phyloP scores from a whole-genome alignment of 2,329 filamentous ascomycete species.

The Nemania bipapillata region DNA sequence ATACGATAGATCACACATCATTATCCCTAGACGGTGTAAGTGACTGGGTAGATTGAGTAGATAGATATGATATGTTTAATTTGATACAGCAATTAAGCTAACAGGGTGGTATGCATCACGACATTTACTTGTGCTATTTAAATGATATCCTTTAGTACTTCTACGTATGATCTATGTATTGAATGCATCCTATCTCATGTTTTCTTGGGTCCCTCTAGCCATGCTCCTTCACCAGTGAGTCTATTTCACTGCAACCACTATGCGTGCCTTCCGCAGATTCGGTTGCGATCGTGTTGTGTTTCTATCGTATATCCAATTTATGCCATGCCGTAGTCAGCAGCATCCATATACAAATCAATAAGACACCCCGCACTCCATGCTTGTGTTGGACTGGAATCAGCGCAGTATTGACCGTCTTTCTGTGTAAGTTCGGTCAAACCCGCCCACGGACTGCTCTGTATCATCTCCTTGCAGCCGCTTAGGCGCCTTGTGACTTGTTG shows the following conservation, averaged over 20 bases:
- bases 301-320: constrained; percentile 30
- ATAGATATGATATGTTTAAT: no score
- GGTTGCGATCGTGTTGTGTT: background rate
- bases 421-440: constrained; percentile 94
- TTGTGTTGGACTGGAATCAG: constrained; percentile 92
- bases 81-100: no score
- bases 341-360: constrained; percentile 96
- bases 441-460: constrained; percentile 83
- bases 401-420: constrained; percentile 83
- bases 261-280: background rate
- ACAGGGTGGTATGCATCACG: background rate
- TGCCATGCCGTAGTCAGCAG: constrained; percentile 60
- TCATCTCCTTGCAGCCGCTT: constrained; percentile 84
- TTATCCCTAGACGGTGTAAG: background rate
- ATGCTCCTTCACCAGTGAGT: background rate
- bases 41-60: background rate
- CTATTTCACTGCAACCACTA: background rate
- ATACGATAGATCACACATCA: no score
- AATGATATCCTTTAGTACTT: background rate
- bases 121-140: background rate
- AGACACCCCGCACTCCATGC: constrained; percentile 95
- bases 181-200: constrained; percentile 5
- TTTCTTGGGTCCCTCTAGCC: background rate
- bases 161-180: constrained; percentile 4
- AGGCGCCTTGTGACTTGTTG: constrained; percentile 91